Conservation (phyloP, 2,329 filamentous ascomycete species). For the Lachnellula arida region DNA sequence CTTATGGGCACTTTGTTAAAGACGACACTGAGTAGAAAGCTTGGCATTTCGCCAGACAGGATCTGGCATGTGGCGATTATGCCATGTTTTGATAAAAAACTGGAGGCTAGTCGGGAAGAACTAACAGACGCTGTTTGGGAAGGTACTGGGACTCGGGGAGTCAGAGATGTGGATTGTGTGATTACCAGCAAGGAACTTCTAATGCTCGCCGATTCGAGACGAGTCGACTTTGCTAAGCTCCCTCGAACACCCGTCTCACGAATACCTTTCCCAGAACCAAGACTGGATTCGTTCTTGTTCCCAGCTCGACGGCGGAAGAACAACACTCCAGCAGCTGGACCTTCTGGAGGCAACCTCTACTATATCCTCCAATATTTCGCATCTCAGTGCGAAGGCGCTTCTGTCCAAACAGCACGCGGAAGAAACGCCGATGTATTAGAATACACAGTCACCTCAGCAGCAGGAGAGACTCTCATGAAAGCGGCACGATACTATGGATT, state of each 20-base stretch:
- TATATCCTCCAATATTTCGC: slow-evolving; percentile 77
- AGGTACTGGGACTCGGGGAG: slow-evolving; percentile 46
- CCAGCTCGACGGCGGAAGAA: slow-evolving; percentile 43
- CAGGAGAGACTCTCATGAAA: slow-evolving; percentile 61
- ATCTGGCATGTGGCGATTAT: slow-evolving; percentile 96
- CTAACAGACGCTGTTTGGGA: slow-evolving; percentile 77
- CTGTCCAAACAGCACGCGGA: slow-evolving; percentile 67
- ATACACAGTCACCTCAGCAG: slow-evolving; percentile 60
- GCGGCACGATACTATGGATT: slow-evolving; percentile 95
- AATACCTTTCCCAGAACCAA: slow-evolving; percentile 67
- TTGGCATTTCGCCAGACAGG: slow-evolving; percentile 68
- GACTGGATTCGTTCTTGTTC: slow-evolving; percentile 70
- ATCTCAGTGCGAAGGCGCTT: slow-evolving; percentile 64
- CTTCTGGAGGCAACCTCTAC: slow-evolving; percentile 84
- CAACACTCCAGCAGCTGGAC: slow-evolving; percentile 56
- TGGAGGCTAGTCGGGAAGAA: slow-evolving; percentile 91
- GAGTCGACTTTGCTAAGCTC: slow-evolving; percentile 69
- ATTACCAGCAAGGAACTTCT: slow-evolving; percentile 95
- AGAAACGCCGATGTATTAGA: slow-evolving; percentile 90
- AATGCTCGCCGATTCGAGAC: slow-evolving; percentile 77
- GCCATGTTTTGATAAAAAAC: slow-evolving; percentile 99
- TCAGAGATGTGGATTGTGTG: slow-evolving; percentile 93
- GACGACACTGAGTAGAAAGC: slow-evolving; percentile 68
- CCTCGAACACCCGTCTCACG: slow-evolving; percentile 52
- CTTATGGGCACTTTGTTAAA: slow-evolving; percentile 87